Conservation (phyloP, 2,329 filamentous ascomycete genomes). For the Pyrenochaeta sp. region DNA sequence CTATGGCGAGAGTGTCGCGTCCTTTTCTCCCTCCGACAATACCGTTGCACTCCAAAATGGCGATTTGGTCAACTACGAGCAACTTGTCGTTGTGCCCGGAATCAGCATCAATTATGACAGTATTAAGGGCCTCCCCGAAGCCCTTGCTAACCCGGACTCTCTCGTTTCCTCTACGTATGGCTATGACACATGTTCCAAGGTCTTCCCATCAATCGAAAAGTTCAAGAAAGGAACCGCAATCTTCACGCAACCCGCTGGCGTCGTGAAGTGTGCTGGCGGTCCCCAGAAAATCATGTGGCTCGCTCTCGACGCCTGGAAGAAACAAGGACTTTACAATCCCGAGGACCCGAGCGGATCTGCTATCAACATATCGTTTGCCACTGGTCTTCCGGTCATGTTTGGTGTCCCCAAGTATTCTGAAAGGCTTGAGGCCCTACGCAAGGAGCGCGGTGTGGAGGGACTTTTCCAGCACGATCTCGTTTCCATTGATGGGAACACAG, state of each 20-base stretch:
- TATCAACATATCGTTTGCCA: slow-evolving; percentile 49
- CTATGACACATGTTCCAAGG: slow-evolving; percentile 50
- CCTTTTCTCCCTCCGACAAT: slow-evolving; percentile 65
- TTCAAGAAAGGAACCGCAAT: slow-evolving; percentile 46
- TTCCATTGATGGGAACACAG: slow-evolving; percentile 47
- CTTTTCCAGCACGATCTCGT: slow-evolving; percentile 50
- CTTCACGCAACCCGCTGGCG: slow-evolving; percentile 50
- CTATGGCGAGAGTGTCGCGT: slow-evolving; percentile 61
- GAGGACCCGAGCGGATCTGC: slow-evolving; percentile 30
- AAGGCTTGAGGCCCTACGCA: slow-evolving; percentile 44
- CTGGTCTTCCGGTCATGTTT: slow-evolving; percentile 50
- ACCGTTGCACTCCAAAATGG: slow-evolving; percentile 63
- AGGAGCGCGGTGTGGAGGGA: slow-evolving; percentile 46
- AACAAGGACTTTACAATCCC: slow-evolving; percentile 43
- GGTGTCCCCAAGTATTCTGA: slow-evolving; percentile 50
- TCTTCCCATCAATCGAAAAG: slow-evolving; percentile 36
- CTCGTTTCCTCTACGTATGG: slow-evolving; percentile 49
- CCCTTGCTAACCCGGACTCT: slow-evolving; percentile 43
- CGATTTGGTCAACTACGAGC: slow-evolving; percentile 66
- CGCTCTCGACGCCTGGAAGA: slow-evolving; percentile 49
- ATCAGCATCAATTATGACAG: slow-evolving; percentile 40
- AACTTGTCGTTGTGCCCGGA: slow-evolving; percentile 67
- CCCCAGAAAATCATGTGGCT: slow-evolving; percentile 54
- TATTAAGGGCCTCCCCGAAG: slow-evolving; percentile 44
- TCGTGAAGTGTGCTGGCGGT: slow-evolving; percentile 51